These are phyloP conservation scores for Kuraishia capsulata DNA, from an alignment of 805 yeast species.

Conservation along the genomic window DNA sequence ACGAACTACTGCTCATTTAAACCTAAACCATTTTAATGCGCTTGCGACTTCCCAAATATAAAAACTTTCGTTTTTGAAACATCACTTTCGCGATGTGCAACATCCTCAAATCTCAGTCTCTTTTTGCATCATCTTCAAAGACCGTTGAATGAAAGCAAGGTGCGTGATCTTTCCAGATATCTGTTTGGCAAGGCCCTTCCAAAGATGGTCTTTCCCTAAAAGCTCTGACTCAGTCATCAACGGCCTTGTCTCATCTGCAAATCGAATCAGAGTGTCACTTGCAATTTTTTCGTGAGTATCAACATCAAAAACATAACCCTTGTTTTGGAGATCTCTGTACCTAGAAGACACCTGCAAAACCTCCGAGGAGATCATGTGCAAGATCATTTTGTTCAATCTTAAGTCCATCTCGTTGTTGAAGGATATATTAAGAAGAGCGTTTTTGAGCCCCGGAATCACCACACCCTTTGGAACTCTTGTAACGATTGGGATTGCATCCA, in stretches of 20 bases:
- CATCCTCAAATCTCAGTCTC: no score
- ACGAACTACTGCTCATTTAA: no score
- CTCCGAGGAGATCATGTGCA: conserved; percentile 45
- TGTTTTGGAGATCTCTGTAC: conserved; percentile 18
- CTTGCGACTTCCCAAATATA: no score
- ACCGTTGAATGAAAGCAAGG: conserved; percentile 17
- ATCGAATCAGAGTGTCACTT: conserved; percentile 13
- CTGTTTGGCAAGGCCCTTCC: conserved; percentile 17
- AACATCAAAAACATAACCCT: conserved; percentile 23
- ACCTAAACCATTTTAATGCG: no score
- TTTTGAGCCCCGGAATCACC: conserved; percentile 56
- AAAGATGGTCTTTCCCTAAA: conserved; percentile 15
- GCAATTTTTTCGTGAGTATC: conserved; percentile 6
- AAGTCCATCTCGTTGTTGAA: conserved; percentile 50
- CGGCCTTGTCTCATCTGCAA: conserved; percentile 2
- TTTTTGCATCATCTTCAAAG: conserved; percentile 1
- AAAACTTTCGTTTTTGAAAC: no score
- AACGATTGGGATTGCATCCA: conserved; percentile 64
- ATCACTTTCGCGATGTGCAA: no score
- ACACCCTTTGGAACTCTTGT: conserved; percentile 52
- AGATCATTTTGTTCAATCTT: conserved; percentile 45
- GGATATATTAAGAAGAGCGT: conserved; percentile 51
- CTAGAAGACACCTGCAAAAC: conserved; percentile 26
- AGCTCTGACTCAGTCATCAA: conserved; percentile 22
- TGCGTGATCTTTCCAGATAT: conserved; percentile 21